A percentile compares a stretch with the other conserved stretches of the same genome.
Conservation (phyloP, 2,329 filamentous ascomycete genomes). For the Fusarium nematophilum region DNA sequence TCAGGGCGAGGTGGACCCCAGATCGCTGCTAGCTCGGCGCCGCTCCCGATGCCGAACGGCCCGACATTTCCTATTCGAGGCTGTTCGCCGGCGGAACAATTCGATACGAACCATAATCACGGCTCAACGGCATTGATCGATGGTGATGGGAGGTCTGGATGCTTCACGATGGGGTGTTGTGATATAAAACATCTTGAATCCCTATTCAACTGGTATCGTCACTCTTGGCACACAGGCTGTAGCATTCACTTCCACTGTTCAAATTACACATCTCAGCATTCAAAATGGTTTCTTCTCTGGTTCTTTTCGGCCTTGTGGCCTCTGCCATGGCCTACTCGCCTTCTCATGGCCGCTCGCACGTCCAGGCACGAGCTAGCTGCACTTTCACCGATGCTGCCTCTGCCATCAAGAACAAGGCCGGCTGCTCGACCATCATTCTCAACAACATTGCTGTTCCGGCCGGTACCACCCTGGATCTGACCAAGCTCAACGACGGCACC, state of each 20-base stretch:
- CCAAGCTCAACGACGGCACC: slow-evolving; percentile 62
- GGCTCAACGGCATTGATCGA: slow-evolving; percentile 17
- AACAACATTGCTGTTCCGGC: slow-evolving; percentile 66
- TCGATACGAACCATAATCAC: slow-evolving; percentile 12
- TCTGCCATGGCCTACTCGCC: slow-evolving; percentile 39
- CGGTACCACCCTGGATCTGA: slow-evolving; percentile 68
- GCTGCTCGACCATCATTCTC: slow-evolving; percentile 65
- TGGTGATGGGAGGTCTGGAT: neutral
- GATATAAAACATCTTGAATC: no score
- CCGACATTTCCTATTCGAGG: slow-evolving; percentile 18
- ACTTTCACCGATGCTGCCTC: slow-evolving; percentile 65
- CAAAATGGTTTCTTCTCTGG: slow-evolving; percentile 31
- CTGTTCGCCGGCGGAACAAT: neutral
- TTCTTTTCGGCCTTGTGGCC: slow-evolving; percentile 46
- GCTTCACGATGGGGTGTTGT: no score
- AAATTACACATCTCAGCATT: slow-evolving; percentile 7
- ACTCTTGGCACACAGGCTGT: neutral
- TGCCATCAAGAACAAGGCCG: slow-evolving; percentile 60
- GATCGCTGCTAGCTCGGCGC: neutral
- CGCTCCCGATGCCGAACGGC: slow-evolving; percentile 5
- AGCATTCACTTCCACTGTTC: neutral
- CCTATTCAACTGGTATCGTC: slow-evolving; percentile 3
- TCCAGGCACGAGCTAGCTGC: slow-evolving; percentile 53
- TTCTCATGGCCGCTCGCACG: no score
- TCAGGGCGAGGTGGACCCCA: slow-evolving; percentile 12